phyloP scores from a whole-genome alignment of 495 filamentous ascomycete genomes.

The Lasiosphaeria ovina region DNA sequence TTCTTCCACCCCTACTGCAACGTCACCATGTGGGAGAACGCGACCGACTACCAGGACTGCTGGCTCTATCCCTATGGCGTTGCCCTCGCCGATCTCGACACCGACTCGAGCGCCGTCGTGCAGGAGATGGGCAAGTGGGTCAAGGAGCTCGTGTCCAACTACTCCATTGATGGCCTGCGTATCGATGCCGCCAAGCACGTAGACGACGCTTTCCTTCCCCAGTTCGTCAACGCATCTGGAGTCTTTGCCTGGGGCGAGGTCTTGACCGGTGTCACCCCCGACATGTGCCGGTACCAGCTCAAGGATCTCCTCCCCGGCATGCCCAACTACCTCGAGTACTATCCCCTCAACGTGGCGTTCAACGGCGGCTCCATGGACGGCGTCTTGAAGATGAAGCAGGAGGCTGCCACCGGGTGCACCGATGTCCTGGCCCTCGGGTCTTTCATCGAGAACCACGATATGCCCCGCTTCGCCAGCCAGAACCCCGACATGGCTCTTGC shows the following conservation, averaged over 20 bases:
- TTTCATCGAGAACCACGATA: conserved; percentile 82
- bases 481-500: conserved; percentile 58
- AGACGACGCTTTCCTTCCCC: conserved; percentile 64
- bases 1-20: conserved; percentile 71
- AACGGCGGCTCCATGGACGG: conserved; percentile 26
- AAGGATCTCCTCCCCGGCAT: conserved; percentile 59
- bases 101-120: conserved; percentile 53
- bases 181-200: conserved; percentile 75
- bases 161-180: conserved; percentile 77
- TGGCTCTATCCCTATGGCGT: conserved; percentile 60
- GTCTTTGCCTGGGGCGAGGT: conserved; percentile 73
- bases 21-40: conserved; percentile 61
- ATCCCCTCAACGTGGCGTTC: conserved; percentile 49
- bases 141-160: conserved; percentile 60
- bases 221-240: conserved; percentile 62
- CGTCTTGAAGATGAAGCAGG: conserved; percentile 16
- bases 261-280: conserved; percentile 20
- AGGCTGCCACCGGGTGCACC: conserved; percentile 27
- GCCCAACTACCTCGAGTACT: conserved; percentile 68
- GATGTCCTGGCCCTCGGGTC: conserved; percentile 46
- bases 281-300: conserved; percentile 34
- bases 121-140: conserved; percentile 64
- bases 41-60: conserved; percentile 48
- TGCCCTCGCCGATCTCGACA: conserved; percentile 68
- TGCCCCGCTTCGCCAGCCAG: conserved; percentile 60